Evolutionary conservation across 2,329 filamentous ascomycete genomes (phyloP), one percentile per base, ranked within the genome.

Genomic region (Talaromyces funiculosus): DNA sequence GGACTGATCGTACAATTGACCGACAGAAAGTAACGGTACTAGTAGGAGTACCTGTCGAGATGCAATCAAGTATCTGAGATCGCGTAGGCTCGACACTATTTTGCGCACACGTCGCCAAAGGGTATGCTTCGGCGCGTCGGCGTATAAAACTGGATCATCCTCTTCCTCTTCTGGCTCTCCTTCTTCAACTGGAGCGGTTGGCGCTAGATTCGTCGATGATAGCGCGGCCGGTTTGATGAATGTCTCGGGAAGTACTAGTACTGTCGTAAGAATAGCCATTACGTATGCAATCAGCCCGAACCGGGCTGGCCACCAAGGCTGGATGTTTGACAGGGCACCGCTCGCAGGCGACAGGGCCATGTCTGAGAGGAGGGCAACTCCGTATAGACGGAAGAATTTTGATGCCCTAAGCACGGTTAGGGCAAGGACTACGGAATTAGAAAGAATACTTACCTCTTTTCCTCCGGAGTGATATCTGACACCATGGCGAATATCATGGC

Each of bases 291-390:
- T 59, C 22, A 62, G 35, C 9, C 61, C 61, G 18, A 62, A 57
- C 1, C 61, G 61, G 20, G 61, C 61, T 31, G 57, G 57, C 61
- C 61, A 62, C 61, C 61, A 62, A 18, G 61, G 57, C n/a, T 62
- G 57, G 7, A 62, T 60, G 20, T 43, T 49, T 8, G 57, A 47
- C 5, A 60, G 43, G 14, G 57, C 57, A 20, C 43, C 57, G 10
- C 57, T 62, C 37, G 45, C 57, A 20, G 61, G 57, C 18, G 57
- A 60, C n/a, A 62, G 22, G 3, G 58, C 45, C 57, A 62, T 62
- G 12, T 62, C 61, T 5, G 45, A 51, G n/a, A 62, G 53, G 3
- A 62, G 58, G 4, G 61, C 47, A 18, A 60, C 61, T 53, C 55
- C 61, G 35, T 62, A 60, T 22, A 62, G 45, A 40, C 57, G 57